These are phyloP conservation scores for Sedum album DNA, from an alignment of 164 flowering plant species.

Conservation along the genomic window DNA sequence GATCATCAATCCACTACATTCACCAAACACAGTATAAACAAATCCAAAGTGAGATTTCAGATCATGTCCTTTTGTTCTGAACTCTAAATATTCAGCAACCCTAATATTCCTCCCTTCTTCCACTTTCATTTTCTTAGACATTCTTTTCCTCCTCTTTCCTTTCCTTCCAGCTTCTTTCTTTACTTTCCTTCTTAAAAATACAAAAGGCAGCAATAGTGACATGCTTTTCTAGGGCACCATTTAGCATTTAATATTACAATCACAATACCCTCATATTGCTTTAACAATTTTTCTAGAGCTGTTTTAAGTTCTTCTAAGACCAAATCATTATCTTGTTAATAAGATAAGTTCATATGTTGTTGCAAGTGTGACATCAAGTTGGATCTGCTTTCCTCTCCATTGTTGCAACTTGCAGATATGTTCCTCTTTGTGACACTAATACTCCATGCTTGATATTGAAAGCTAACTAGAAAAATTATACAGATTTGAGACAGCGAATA, in stretches of 20 bases:
- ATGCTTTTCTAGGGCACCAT: background rate
- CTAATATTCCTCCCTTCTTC: background rate
- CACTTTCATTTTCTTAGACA: background rate
- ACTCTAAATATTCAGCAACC: no score
- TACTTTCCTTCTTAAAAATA: constrained; percentile 23
- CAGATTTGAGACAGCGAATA: background rate
- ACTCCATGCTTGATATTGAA: background rate
- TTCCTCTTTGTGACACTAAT: background rate
- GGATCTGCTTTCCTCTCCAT: background rate
- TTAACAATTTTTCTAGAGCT: background rate
- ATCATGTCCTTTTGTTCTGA: no score
- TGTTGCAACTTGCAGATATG: background rate
- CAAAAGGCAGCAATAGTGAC: background rate
- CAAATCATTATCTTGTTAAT: background rate
- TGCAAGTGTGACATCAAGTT: background rate
- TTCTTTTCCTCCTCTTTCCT: constrained; percentile 21
- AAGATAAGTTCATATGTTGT: background rate
- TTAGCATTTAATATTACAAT: background rate
- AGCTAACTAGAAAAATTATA: background rate
- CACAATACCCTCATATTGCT: background rate
- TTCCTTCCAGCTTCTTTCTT: constrained; percentile 20
- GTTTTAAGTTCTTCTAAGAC: no score
- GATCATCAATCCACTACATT: no score
- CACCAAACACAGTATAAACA: no score
- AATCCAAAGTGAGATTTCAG: background rate